Conservation (phyloP, 495 filamentous ascomycete species). For the Penicillium subrubescens region DNA sequence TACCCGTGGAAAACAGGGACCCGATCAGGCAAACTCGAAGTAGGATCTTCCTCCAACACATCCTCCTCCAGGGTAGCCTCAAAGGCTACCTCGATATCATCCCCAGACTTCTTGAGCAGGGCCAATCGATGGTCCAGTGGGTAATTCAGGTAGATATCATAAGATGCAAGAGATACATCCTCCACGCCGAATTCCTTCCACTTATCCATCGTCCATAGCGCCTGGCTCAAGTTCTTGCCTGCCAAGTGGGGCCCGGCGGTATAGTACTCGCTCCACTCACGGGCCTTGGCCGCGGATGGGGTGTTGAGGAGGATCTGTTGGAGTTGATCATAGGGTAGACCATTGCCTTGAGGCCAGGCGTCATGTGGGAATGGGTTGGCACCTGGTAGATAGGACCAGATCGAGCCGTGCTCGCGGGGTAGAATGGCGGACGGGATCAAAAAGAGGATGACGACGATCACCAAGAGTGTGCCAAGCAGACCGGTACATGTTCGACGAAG, state of each 20-base stretch:
- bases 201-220: constrained; percentile 80
- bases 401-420: constrained; percentile 41
- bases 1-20: constrained; percentile 97
- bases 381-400: constrained; percentile 47
- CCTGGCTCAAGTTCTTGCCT: constrained; percentile 85
- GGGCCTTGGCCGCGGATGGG: constrained; percentile 65
- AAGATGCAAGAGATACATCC: constrained; percentile 69
- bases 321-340: constrained; percentile 66
- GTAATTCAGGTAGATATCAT: constrained; percentile 92
- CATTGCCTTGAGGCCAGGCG: constrained; percentile 48
- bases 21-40: constrained; percentile 68
- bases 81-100: constrained; percentile 58
- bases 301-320: constrained; percentile 69
- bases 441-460: constrained; percentile 63
- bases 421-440: constrained; percentile 49
- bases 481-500: constrained; percentile 75
- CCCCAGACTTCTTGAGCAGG: constrained; percentile 60
- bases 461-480: constrained; percentile 56
- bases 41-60: constrained; percentile 80
- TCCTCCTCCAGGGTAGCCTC: constrained; percentile 86
- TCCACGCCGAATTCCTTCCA: constrained; percentile 85
- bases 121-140: constrained; percentile 78
- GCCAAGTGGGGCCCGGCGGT: constrained; percentile 85
- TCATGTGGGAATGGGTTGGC: constrained; percentile 41
- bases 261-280: constrained; percentile 90